A percentile compares a stretch with the other conserved stretches of the same genome.
These are phyloP conservation scores for Trichoderma lentiforme DNA, from an alignment of 2,329 filamentous ascomycete genomes.

Conservation along the genomic window DNA sequence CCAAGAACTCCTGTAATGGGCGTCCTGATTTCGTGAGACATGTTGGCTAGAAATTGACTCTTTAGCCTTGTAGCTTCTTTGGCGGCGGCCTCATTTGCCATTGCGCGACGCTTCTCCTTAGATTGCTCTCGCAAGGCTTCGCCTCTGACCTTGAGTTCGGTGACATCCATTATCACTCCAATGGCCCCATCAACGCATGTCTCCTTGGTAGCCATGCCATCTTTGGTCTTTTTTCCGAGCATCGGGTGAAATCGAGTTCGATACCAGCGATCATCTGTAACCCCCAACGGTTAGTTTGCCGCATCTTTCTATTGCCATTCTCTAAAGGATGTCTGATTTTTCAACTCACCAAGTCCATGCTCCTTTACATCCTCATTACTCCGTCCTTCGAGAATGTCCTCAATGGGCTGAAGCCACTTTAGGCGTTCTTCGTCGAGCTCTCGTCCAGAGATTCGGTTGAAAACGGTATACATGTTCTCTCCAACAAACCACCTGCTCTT, in stretches of 20 bases:
- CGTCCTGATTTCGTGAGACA: slow-evolving; percentile 77
- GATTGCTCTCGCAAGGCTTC: slow-evolving; percentile 61
- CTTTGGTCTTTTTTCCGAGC: slow-evolving; percentile 52
- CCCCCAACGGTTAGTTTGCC: not conserved
- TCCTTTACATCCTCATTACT: slow-evolving; percentile 61
- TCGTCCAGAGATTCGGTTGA: slow-evolving; percentile 48
- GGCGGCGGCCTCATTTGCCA: slow-evolving; percentile 73
- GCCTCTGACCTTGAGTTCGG: slow-evolving; percentile 65
- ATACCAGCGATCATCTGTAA: slow-evolving; percentile 60
- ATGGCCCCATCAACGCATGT: slow-evolving; percentile 67
- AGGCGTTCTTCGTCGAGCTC: slow-evolving; percentile 43
- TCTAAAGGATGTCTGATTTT: not conserved
- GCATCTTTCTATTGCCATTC: not conserved
- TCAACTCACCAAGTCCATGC: slow-evolving; percentile 49
- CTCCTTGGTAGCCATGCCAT: slow-evolving; percentile 44
- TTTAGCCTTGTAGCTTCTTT: slow-evolving; percentile 79
- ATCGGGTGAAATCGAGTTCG: slow-evolving; percentile 69
- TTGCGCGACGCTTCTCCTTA: slow-evolving; percentile 64
- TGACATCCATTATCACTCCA: slow-evolving; percentile 77
- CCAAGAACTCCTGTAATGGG: slow-evolving; percentile 79
- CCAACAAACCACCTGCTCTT: slow-evolving; percentile 53
- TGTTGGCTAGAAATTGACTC: slow-evolving; percentile 75
- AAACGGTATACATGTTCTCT: slow-evolving; percentile 61
- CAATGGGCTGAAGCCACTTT: slow-evolving; percentile 56
- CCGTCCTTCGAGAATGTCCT: slow-evolving; percentile 61